Base-by-base conservation (phyloP, 495 filamentous ascomycete genomes). In the Talaromyces wortmannii region DNA sequence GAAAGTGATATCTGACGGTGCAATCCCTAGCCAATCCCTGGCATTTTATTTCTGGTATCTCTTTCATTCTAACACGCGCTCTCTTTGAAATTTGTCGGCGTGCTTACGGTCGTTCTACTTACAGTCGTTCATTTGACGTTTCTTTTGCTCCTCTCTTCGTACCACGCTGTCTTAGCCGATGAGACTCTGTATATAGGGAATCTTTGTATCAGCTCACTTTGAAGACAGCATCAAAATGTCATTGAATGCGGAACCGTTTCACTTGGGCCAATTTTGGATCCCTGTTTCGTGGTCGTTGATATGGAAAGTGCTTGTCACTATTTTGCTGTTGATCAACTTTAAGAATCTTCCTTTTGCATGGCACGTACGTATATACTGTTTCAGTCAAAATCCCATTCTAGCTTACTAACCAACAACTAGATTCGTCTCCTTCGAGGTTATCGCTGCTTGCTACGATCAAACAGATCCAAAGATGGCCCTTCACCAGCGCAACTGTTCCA, bases 311-410 rank as follows among this genome's bases (percentile, higher is more conserved):
- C n/a, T 53, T 10, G 42, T 53, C 4, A 46, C 43, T 15, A 8
- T 53, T n/a, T 15, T 53, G 0, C 16, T 53, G 52, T 33, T 53
- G 10, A 53, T 11, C 11, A 60, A 56, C 48, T 60, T 69, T 74
- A 91, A 92, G 76, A 86, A 75, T 57, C 48, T 89, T n/a, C 88
- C 88, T 0, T 67, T 85, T n/a, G 77, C 80, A 11, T 92, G 88
- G 88, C 87, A 89, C 63, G 86, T 88, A 74, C 58, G 52, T 62
- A 40, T 40, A 40, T 40, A 40, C 5, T 13, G 2, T 23, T 40
- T 51, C 45, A 10, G 13, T 18, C 15, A 44, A 23, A 23, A 48
- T 10, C 16, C 2, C 15, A 8, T 30, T 8, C 10, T 48, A 2
- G 45, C 45, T 30, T 17, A 23, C 13, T 47, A 17, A 55, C n/a